Percentiles rank a stretch among this genome's conserved stretches.
Evolutionary conservation across 352 stramenopile species (phyloP).

Genomic region (Phytopythium montanum): DNA sequence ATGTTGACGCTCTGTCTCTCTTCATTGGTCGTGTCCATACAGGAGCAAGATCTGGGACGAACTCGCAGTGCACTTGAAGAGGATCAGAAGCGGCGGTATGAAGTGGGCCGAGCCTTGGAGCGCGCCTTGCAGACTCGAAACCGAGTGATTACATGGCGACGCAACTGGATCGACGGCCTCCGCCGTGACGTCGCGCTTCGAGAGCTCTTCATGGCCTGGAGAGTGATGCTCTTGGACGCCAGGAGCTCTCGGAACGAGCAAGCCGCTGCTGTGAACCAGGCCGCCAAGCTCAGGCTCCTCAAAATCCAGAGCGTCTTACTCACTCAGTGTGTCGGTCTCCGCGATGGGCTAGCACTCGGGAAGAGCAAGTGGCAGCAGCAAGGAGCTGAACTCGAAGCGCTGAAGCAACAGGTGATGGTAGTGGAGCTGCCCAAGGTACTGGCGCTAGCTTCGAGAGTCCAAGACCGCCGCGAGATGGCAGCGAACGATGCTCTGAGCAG

Average conservation of each 20-base stretch:
- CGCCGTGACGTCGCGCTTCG: background rate
- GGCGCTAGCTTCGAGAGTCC: constrained; percentile 1
- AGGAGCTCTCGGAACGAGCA: background rate
- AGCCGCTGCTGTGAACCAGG: background rate
- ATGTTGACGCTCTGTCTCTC: constrained; percentile 4
- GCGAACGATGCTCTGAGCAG: constrained; percentile 13
- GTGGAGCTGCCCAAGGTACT: constrained; percentile 15
- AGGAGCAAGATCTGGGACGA: constrained; percentile 19
- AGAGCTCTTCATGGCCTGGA: constrained; percentile 28
- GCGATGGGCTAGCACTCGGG: background rate
- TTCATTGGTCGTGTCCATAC: background rate
- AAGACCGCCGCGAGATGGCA: constrained; percentile 21
- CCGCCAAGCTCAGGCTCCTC: background rate
- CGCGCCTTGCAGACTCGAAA: constrained; percentile 26
- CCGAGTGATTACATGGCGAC: constrained; percentile 29
- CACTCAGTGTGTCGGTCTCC: background rate
- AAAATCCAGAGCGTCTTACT: background rate
- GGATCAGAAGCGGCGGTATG: constrained; percentile 10
- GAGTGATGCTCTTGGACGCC: constrained; percentile 10
- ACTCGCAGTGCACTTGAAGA: constrained; percentile 10
- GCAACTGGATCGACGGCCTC: constrained; percentile 11
- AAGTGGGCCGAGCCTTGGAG: constrained; percentile 17
- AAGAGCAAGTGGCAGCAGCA: constrained; percentile 1
- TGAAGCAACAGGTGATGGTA: constrained; percentile 18
- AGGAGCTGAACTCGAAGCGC: constrained; percentile 1